Percentiles rank a stretch among this genome's conserved stretches.
These are phyloP conservation scores for Penicillium sp. DNA, from an alignment of 2,329 filamentous ascomycete species.

Conservation along the genomic window DNA sequence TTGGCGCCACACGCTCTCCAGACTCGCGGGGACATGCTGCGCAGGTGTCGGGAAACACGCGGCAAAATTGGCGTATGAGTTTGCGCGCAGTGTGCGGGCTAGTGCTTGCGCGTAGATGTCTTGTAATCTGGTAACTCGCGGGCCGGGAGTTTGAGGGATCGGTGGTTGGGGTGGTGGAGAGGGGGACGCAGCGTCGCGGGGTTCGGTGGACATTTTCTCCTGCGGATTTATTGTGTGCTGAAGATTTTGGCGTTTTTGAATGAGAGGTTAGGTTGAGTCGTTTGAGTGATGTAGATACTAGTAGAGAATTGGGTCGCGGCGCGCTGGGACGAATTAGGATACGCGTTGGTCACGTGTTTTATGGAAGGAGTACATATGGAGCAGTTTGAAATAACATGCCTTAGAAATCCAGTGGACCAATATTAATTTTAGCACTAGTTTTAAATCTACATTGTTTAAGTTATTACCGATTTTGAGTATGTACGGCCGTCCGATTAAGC, in stretches of 20 bases:
- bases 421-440: neutral
- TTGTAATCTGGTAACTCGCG: conserved; percentile 63
- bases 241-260: neutral
- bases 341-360: conserved; percentile 32
- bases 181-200: conserved; percentile 41
- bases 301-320: neutral
- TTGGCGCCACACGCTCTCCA: conserved; percentile 63
- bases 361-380: too few species aligned
- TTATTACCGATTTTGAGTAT: neutral
- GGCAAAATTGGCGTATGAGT: conserved; percentile 65
- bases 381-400: neutral
- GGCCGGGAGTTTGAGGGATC: conserved; percentile 60
- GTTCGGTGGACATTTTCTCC: conserved; percentile 28
- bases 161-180: conserved; percentile 61
- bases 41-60: conserved; percentile 68
- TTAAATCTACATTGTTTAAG: neutral
- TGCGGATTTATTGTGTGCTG: neutral
- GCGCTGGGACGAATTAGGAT: conserved; percentile 15
- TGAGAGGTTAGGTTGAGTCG: neutral
- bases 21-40: conserved; percentile 58
- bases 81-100: conserved; percentile 63
- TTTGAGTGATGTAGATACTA: neutral
- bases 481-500: neutral
- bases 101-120: conserved; percentile 66
- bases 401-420: neutral